Conservation (phyloP, 2,329 filamentous ascomycete species). For the Penicillium psychrosexuale region DNA sequence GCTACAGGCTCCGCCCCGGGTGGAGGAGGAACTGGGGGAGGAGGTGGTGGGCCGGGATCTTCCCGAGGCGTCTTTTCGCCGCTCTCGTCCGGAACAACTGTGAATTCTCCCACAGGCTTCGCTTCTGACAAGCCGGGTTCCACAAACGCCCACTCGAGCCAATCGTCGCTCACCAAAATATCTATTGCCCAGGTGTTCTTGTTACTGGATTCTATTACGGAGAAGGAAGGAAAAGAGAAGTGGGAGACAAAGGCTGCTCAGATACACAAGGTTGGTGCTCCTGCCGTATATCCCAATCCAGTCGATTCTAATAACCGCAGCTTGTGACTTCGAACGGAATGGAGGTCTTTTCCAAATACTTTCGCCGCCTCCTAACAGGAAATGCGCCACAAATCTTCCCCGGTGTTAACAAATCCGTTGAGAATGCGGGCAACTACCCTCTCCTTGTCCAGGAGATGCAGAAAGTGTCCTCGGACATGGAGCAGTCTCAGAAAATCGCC, state of each 20-base stretch:
- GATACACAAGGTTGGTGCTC: conserved; percentile 72
- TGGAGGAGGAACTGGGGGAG: conserved; percentile 50
- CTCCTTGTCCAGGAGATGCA: conserved; percentile 79
- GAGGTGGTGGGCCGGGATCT: conserved; percentile 54
- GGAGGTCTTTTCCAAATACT: conserved; percentile 97
- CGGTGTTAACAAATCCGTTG: conserved; percentile 66
- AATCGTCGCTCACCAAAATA: conserved; percentile 77
- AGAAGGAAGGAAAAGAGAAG: conserved; percentile 87
- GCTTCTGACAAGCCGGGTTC: conserved; percentile 48
- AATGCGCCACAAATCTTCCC: conserved; percentile 93
- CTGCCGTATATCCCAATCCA: not conserved
- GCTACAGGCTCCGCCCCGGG: conserved; percentile 52
- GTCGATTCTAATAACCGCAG: conserved; percentile 44
- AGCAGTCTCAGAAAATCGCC: conserved; percentile 86
- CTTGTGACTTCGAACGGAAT: conserved; percentile 97
- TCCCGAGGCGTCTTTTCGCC: conserved; percentile 60
- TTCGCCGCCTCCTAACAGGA: conserved; percentile 83
- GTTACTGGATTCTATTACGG: conserved; percentile 88
- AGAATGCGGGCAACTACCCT: conserved; percentile 78
- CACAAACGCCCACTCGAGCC: conserved; percentile 44
- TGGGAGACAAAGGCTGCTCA: conserved; percentile 90
- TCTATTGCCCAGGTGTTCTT: conserved; percentile 94
- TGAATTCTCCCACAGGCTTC: conserved; percentile 53
- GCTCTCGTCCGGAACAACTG: conserved; percentile 55
- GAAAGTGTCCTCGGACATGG: conserved; percentile 74